These are phyloP conservation scores for Ogataea polymorpha DNA, from an alignment of 805 yeast species.

Conservation along the genomic window DNA sequence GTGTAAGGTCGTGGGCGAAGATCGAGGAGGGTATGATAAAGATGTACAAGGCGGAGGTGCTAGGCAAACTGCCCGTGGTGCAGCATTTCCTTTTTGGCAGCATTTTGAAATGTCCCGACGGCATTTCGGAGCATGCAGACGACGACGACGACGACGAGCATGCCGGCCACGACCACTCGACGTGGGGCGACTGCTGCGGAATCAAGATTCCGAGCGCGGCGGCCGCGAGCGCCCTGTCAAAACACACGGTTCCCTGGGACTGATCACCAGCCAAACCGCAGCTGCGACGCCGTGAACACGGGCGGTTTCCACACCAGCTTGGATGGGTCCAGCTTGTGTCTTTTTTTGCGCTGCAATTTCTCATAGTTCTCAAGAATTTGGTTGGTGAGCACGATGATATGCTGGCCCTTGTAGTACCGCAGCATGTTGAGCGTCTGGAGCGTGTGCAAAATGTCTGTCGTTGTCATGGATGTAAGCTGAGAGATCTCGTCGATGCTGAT, in stretches of 20 bases:
- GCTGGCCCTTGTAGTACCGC: slow-evolving; percentile 93
- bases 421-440: slow-evolving; percentile 87
- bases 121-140: slow-evolving; percentile 38
- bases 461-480: slow-evolving; percentile 85
- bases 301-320: slow-evolving; percentile 92
- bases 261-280: slow-evolving; percentile 90
- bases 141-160: slow-evolving; percentile 27
- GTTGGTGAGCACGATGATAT: slow-evolving; percentile 81
- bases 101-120: slow-evolving; percentile 69
- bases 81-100: slow-evolving; percentile 91
- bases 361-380: slow-evolving; percentile 77
- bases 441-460: slow-evolving; percentile 92
- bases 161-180: slow-evolving; percentile 37
- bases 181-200: slow-evolving; percentile 99
- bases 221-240: slow-evolving; percentile 70
- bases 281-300: slow-evolving; percentile 89
- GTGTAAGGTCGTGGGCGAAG: slow-evolving; percentile 86
- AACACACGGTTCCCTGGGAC: slow-evolving; percentile 63
- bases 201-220: slow-evolving; percentile 93
- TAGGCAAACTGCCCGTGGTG: slow-evolving; percentile 84
- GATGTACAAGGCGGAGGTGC: slow-evolving; percentile 93
- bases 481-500: slow-evolving; percentile 84
- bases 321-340: slow-evolving; percentile 70
- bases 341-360: slow-evolving; percentile 57
- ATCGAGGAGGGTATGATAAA: slow-evolving; percentile 92